Conservation (phyloP, 2,329 filamentous ascomycete genomes). For the Sporothrix schenckii region DNA sequence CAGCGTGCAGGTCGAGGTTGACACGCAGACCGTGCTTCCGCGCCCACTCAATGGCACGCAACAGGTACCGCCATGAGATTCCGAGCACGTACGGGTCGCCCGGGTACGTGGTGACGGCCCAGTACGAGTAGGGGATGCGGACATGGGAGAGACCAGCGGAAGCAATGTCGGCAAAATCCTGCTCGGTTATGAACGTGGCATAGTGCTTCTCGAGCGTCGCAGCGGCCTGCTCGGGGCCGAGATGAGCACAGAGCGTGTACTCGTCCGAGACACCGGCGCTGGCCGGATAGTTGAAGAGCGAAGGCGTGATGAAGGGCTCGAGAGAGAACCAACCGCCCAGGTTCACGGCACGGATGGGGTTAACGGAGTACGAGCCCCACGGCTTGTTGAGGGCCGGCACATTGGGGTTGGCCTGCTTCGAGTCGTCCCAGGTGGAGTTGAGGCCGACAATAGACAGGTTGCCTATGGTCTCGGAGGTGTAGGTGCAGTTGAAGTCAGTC, state of each 20-base stretch:
- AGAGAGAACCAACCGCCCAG: constrained; percentile 91
- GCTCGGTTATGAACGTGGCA: constrained; percentile 80
- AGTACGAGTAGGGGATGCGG: constrained; percentile 94
- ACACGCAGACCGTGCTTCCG: constrained; percentile 89
- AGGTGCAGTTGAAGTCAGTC: constrained; percentile 89
- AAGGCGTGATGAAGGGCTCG: constrained; percentile 95
- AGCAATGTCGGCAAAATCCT: constrained; percentile 81
- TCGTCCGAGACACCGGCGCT: constrained; percentile 77
- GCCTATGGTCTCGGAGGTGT: constrained; percentile 81
- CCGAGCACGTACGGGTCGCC: constrained; percentile 85
- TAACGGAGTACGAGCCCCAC: constrained; percentile 76
- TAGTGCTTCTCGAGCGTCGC: constrained; percentile 84
- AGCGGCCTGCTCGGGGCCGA: constrained; percentile 67
- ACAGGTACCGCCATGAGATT: constrained; percentile 88
- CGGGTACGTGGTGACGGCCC: constrained; percentile 84
- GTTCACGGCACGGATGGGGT: constrained; percentile 86
- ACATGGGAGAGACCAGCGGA: constrained; percentile 92
- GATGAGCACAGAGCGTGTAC: constrained; percentile 72
- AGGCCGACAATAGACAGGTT: constrained; percentile 90
- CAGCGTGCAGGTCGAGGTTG: constrained; percentile 89
- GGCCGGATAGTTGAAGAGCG: constrained; percentile 71
- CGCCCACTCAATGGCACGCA: constrained; percentile 90
- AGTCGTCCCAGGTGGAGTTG: constrained; percentile 83
- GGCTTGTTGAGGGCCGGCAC: constrained; percentile 75
- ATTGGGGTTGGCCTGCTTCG: constrained; percentile 72